phyloP scores from a whole-genome alignment of 139 green algal genomes.

The Picochlorum sp. region DNA sequence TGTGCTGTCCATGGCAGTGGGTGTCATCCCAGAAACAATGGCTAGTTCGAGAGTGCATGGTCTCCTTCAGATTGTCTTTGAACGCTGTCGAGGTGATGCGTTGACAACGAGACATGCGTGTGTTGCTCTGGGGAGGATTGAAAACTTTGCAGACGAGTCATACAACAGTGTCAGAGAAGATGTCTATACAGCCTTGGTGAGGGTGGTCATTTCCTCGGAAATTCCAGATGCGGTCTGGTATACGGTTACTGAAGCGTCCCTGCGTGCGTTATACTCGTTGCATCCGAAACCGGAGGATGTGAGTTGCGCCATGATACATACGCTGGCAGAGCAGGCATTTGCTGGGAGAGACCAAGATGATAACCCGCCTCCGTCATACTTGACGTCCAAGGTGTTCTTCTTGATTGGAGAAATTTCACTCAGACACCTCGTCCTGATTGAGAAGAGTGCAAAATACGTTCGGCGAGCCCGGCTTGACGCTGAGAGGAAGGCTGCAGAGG shows the following conservation, averaged over 20 bases:
- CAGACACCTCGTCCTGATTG: constrained; percentile 68
- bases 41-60: constrained; percentile 24
- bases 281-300: constrained; percentile 61
- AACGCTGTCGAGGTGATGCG: constrained; percentile 25
- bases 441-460: constrained; percentile 52
- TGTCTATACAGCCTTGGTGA: constrained; percentile 33
- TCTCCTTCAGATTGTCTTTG: constrained; percentile 39
- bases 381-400: constrained; percentile 63
- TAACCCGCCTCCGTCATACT: background rate
- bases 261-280: constrained; percentile 71
- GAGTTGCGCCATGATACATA: constrained; percentile 34
- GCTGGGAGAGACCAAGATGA: background rate
- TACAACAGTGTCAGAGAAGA: constrained; percentile 14
- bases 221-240: constrained; percentile 56
- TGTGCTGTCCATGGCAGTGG: constrained; percentile 54
- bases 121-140: constrained; percentile 28
- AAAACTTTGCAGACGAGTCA: constrained; percentile 13
- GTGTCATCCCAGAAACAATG: constrained; percentile 33
- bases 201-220: constrained; percentile 27
- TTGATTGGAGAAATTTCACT: constrained; percentile 67
- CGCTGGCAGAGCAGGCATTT: constrained; percentile 17
- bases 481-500: constrained; percentile 39
- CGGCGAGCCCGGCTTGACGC: constrained; percentile 29
- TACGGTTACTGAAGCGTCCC: constrained; percentile 56
- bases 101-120: constrained; percentile 51